Conservation (phyloP, 1,139 yeast genomes). For the Geotrichum klebahnii region DNA sequence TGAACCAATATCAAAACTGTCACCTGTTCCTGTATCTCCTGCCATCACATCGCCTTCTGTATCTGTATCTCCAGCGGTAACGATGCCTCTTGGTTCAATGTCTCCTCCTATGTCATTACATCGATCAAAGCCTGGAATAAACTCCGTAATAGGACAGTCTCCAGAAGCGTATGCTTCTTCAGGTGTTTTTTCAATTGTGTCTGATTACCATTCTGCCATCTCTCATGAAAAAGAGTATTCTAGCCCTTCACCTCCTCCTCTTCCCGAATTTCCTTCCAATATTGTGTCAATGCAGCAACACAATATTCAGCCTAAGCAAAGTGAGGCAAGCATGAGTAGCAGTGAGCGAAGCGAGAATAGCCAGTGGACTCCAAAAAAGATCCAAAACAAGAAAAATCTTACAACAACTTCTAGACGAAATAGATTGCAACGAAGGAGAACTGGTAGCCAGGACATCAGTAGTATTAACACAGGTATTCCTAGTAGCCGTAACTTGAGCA, state of each 20-base stretch:
- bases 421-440: background rate
- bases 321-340: background rate
- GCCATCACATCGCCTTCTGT: background rate
- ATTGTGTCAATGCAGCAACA: background rate
- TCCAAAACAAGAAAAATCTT: background rate
- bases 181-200: conserved; percentile 8
- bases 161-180: conserved; percentile 14
- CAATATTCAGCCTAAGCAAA: background rate
- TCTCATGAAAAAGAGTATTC: conserved; percentile 5
- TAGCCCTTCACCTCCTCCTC: conserved; percentile 11
- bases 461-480: background rate
- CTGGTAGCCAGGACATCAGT: background rate
- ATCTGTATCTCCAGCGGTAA: background rate
- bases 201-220: conserved; percentile 18
- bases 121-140: no score
- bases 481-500: conserved; percentile 2
- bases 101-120: no score
- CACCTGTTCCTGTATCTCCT: no score
- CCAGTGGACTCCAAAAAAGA: conserved; percentile 4
- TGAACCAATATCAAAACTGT: no score
- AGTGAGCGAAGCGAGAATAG: background rate
- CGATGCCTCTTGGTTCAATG: no score
- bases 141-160: background rate
- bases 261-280: conserved; percentile 7
- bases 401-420: background rate